A percentile compares a stretch with the other conserved stretches of the same genome.
Conservation (phyloP, 495 filamentous ascomycete genomes). For the Penicillium pancosmium region DNA sequence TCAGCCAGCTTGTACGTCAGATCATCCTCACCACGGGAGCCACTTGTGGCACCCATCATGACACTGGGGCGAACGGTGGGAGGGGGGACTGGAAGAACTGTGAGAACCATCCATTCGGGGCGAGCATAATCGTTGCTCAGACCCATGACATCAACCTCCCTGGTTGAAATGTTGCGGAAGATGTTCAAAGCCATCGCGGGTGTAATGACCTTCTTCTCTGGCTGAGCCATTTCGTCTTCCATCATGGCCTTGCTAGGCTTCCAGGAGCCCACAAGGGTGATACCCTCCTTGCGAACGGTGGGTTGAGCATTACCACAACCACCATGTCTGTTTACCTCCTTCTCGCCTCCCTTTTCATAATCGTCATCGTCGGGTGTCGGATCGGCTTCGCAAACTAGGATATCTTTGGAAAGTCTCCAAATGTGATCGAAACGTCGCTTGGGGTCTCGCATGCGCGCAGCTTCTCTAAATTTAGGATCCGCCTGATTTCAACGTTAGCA, state of each 20-base stretch:
- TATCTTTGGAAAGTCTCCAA: conserved; percentile 85
- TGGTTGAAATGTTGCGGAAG: conserved; percentile 76
- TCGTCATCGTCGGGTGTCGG: conserved; percentile 64
- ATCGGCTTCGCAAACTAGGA: conserved; percentile 79
- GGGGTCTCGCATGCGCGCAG: conserved; percentile 80
- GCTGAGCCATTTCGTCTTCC: conserved; percentile 67
- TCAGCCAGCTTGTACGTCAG: conserved; percentile 98
- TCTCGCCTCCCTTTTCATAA: conserved; percentile 49
- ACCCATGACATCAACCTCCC: conserved; percentile 84
- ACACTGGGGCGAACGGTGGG: conserved; percentile 96
- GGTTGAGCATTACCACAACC: conserved; percentile 94
- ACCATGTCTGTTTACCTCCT: conserved; percentile 65
- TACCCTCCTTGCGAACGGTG: conserved; percentile 78
- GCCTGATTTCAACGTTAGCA: conserved; percentile 73
- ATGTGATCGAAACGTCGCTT: conserved; percentile 91
- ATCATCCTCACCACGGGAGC: conserved; percentile 94
- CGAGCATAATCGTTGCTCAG: conserved; percentile 90
- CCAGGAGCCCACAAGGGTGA: conserved; percentile 80
- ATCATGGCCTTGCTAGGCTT: conserved; percentile 69
- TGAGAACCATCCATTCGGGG: conserved; percentile 98
- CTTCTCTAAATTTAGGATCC: conserved; percentile 79
- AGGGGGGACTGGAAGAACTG: conserved; percentile 91
- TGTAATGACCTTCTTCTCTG: conserved; percentile 84
- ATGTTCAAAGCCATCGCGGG: conserved; percentile 81
- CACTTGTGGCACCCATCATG: conserved; percentile 81